phyloP scores from a whole-genome alignment of 2,329 filamentous ascomycete genomes.

The Incumbomyces lentus region DNA sequence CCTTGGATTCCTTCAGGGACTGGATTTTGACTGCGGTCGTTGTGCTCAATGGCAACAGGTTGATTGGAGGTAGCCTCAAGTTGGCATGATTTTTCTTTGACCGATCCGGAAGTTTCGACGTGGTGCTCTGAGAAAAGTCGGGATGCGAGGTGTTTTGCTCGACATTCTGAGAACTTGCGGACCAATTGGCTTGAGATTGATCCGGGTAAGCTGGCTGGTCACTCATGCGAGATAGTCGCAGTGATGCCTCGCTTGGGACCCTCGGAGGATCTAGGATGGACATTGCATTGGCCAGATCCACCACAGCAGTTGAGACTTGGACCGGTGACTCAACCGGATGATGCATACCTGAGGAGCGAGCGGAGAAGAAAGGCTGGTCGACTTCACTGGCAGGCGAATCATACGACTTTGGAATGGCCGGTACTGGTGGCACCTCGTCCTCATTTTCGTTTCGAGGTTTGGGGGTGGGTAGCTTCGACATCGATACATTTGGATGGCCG shows the following conservation, averaged over 20 bases:
- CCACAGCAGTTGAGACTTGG: neutral
- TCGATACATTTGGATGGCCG: constrained; percentile 52
- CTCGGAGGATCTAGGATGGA: constrained; percentile 16
- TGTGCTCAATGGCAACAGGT: constrained; percentile 74
- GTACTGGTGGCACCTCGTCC: constrained; percentile 85
- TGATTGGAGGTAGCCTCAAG: constrained; percentile 67
- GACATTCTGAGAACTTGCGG: constrained; percentile 10
- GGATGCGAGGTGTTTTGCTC: neutral
- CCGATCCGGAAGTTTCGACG: constrained; percentile 30
- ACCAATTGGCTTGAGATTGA: constrained; percentile 31
- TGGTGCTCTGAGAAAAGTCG: constrained; percentile 27
- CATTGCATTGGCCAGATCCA: constrained; percentile 17
- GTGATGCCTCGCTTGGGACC: constrained; percentile 19
- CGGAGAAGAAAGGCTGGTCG: constrained; percentile 55
- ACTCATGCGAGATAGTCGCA: constrained; percentile 11
- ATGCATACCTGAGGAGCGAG: constrained; percentile 58
- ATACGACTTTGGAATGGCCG: constrained; percentile 91
- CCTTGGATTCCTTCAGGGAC: constrained; percentile 55
- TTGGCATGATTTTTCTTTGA: neutral
- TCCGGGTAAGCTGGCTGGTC: constrained; percentile 7
- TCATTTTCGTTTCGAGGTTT: constrained; percentile 59
- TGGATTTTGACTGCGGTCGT: constrained; percentile 75
- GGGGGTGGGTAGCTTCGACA: constrained; percentile 76
- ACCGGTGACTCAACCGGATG: constrained; percentile 40
- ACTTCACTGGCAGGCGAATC: constrained; percentile 78